Conservation (phyloP, 2,329 filamentous ascomycete species). For the Fusarium bulbicola region DNA sequence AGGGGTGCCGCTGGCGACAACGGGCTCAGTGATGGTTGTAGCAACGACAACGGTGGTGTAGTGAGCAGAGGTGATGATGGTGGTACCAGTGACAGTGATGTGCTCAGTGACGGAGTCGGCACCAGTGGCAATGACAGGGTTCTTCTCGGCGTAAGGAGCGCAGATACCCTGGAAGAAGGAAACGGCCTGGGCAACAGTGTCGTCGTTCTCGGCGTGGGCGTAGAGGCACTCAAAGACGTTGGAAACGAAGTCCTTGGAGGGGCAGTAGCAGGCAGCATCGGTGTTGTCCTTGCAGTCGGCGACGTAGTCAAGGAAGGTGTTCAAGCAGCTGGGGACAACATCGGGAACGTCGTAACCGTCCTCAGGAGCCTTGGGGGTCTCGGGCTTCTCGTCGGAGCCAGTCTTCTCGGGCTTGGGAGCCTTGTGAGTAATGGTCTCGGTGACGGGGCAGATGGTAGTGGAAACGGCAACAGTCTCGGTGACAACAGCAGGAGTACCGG, state of each 20-base stretch:
- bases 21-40: slow-evolving; percentile 60
- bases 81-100: slow-evolving; percentile 62
- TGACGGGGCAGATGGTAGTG: slow-evolving; percentile 40
- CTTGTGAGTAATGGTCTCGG: slow-evolving; percentile 35
- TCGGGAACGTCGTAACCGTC: slow-evolving; percentile 57
- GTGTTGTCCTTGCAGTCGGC: slow-evolving; percentile 82
- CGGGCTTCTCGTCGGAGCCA: slow-evolving; percentile 32
- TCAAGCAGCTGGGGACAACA: slow-evolving; percentile 87
- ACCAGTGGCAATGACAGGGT: slow-evolving; percentile 86
- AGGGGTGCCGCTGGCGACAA: slow-evolving; percentile 58
- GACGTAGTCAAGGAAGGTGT: slow-evolving; percentile 83
- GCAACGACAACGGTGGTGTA: slow-evolving; percentile 62
- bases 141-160: slow-evolving; percentile 74
- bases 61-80: slow-evolving; percentile 58
- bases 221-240: slow-evolving; percentile 84
- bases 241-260: slow-evolving; percentile 76
- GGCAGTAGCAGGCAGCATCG: slow-evolving; percentile 87
- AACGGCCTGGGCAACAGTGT: slow-evolving; percentile 75
- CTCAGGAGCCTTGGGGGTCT: slow-evolving; percentile 48
- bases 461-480: slow-evolving; percentile 38
- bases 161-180: slow-evolving; percentile 93
- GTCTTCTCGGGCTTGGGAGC: slow-evolving; percentile 32
- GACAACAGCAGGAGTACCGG: slow-evolving; percentile 33
- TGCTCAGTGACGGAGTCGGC: slow-evolving; percentile 72
- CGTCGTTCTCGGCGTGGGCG: slow-evolving; percentile 74